A percentile compares a stretch with the other conserved stretches of the same genome.
These are phyloP conservation scores for Lichenothelia convexa DNA, from an alignment of 495 filamentous ascomycete genomes.

Conservation along the genomic window DNA sequence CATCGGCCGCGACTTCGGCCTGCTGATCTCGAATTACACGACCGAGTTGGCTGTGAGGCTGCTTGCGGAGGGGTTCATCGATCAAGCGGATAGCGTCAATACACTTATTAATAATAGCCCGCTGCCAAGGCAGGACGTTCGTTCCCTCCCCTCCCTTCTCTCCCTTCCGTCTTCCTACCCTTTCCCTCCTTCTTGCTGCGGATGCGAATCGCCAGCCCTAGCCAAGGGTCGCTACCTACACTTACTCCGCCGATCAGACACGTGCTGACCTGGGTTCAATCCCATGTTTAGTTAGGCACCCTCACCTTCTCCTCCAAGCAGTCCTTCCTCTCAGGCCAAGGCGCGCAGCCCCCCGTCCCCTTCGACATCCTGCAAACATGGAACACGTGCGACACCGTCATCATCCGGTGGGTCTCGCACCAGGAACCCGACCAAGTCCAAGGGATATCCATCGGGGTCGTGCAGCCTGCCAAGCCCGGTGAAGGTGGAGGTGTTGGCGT, in stretches of 20 bases:
- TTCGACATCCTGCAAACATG: conserved; percentile 9
- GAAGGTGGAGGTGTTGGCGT: no score
- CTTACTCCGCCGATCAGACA: no score
- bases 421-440: conserved; percentile 3
- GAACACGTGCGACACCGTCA: conserved; percentile 9
- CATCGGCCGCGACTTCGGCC: conserved; percentile 7
- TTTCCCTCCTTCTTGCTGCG: no score
- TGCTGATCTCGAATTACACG: conserved; percentile 5
- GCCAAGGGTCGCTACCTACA: no score
- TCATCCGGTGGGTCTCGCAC: conserved; percentile 7
- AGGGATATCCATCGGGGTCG: no score
- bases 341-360: conserved; percentile 7
- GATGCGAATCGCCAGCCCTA: no score
- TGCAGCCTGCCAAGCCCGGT: no score
- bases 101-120: conserved; percentile 8
- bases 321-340: conserved; percentile 6
- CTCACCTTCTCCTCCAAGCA: conserved; percentile 7
- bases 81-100: conserved; percentile 9
- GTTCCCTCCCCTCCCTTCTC: conserved; percentile 3
- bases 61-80: conserved; percentile 5
- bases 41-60: conserved; percentile 2
- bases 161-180: no score
- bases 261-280: no score
- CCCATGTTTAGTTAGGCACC: no score
- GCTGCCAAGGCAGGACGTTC: conserved; percentile 5